Evolutionary conservation across 768 basidiomycete genomes (phyloP).

Genomic region (Mycena latifolia): DNA sequence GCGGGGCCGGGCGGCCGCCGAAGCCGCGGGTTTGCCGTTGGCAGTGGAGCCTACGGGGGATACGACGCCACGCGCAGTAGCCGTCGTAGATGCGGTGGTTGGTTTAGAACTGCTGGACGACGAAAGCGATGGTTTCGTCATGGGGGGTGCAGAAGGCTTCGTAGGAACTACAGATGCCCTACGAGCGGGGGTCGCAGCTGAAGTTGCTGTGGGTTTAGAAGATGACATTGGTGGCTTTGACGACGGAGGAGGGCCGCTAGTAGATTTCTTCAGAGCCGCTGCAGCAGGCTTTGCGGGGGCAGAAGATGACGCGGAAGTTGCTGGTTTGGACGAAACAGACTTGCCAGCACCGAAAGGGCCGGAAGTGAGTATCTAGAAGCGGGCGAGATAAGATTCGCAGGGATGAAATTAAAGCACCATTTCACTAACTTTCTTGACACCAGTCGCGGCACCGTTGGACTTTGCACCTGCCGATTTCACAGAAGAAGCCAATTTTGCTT

Average conservation of each 20-base stretch:
- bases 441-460: slow-evolving; percentile 59
- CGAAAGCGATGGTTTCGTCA: slow-evolving; percentile 52
- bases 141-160: slow-evolving; percentile 48
- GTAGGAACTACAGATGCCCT: slow-evolving; percentile 58
- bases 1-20: slow-evolving; percentile 65
- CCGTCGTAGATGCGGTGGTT: slow-evolving; percentile 44
- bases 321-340: slow-evolving; percentile 24
- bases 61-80: slow-evolving; percentile 58
- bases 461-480: slow-evolving; percentile 60
- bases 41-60: slow-evolving; percentile 74
- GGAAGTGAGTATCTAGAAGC: slow-evolving; percentile 67
- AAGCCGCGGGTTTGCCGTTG: slow-evolving; percentile 58
- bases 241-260: slow-evolving; percentile 51
- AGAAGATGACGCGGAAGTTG: slow-evolving; percentile 19
- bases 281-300: slow-evolving; percentile 56
- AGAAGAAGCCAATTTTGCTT: slow-evolving; percentile 51
- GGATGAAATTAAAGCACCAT: slow-evolving; percentile 33
- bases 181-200: slow-evolving; percentile 52
- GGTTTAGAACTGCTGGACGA: slow-evolving; percentile 56
- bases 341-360: slow-evolving; percentile 73
- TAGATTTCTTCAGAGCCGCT: slow-evolving; percentile 54
- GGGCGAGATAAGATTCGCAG: slow-evolving; percentile 26
- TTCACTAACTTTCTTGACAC: slow-evolving; percentile 77
- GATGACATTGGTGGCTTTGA: slow-evolving; percentile 53
- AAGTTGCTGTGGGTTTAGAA: slow-evolving; percentile 48